Evolutionary conservation across 768 basidiomycete species (phyloP).

Genomic region (Collybia sordida): DNA sequence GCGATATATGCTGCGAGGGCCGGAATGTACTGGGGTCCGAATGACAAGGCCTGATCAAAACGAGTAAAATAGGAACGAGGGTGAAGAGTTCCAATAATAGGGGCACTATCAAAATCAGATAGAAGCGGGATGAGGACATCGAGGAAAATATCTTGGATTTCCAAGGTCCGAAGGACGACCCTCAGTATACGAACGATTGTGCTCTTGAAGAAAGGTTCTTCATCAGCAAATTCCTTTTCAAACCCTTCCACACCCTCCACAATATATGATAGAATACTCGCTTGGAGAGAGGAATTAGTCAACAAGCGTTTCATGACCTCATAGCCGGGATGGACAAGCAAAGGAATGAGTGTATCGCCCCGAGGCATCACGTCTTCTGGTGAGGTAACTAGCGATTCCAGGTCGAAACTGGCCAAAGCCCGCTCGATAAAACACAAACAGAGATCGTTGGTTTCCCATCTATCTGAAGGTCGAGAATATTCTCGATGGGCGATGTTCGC

Average conservation of each 20-base stretch:
- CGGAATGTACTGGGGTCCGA: slow-evolving; percentile 70
- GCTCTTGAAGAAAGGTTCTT: slow-evolving; percentile 68
- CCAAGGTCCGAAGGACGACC: slow-evolving; percentile 77
- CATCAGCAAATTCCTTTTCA: slow-evolving; percentile 65
- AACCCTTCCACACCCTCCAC: slow-evolving; percentile 80
- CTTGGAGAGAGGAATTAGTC: slow-evolving; percentile 69
- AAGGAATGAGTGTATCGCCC: slow-evolving; percentile 51
- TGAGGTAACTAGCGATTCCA: slow-evolving; percentile 66
- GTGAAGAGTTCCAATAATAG: slow-evolving; percentile 53
- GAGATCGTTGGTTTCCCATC: slow-evolving; percentile 85
- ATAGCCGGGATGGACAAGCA: slow-evolving; percentile 82
- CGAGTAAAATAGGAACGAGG: slow-evolving; percentile 69
- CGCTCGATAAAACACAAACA: slow-evolving; percentile 86
- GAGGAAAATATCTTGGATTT: slow-evolving; percentile 86
- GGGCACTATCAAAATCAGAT: slow-evolving; percentile 57
- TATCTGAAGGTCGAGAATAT: slow-evolving; percentile 70
- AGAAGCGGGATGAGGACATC: slow-evolving; percentile 84
- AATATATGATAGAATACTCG: slow-evolving; percentile 73
- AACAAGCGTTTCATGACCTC: slow-evolving; percentile 81
- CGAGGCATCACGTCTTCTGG: slow-evolving; percentile 53
- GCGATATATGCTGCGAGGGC: slow-evolving; percentile 81
- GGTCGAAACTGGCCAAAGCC: slow-evolving; percentile 76
- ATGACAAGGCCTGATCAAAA: slow-evolving; percentile 75
- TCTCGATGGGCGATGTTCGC: slow-evolving; percentile 73
- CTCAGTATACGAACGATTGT: slow-evolving; percentile 81